A percentile compares a stretch with the other conserved stretches of the same genome.
Evolutionary conservation across 345 rosid genomes (phyloP).

Genomic region (Pseudoturritis turrita): DNA sequence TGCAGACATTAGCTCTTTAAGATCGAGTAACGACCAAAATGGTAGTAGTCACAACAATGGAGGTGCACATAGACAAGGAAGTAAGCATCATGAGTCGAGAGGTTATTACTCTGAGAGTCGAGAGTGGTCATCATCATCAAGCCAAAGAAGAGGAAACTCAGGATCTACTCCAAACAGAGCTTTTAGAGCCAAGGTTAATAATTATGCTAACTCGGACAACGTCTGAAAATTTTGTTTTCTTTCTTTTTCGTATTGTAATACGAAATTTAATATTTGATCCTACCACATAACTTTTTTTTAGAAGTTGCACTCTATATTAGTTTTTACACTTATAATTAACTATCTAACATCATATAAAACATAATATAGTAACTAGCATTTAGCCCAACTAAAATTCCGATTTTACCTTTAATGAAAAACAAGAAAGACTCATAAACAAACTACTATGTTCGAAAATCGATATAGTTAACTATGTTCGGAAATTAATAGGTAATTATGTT

Average conservation of each 20-base stretch:
- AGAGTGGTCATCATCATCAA: conserved; percentile 29
- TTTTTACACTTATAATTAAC: too few relatives aligned
- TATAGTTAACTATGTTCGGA: too few relatives aligned
- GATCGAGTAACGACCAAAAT: neutral
- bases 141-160: conserved; percentile 28
- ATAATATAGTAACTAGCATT: too few relatives aligned
- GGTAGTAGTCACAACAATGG: neutral
- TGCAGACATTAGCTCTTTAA: neutral
- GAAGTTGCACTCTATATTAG: too few relatives aligned
- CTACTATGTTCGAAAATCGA: too few relatives aligned
- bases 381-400: too few relatives aligned
- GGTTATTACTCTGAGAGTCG: conserved; percentile 9
- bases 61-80: neutral
- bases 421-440: too few relatives aligned
- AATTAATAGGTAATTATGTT: too few relatives aligned
- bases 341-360: too few relatives aligned
- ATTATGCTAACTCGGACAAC: conserved; percentile 4
- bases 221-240: neutral
- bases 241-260: neutral
- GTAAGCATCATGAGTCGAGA: conserved; percentile 1
- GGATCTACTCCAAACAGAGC: neutral
- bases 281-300: too few relatives aligned
- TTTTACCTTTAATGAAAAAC: too few relatives aligned
- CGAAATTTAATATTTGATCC: neutral
- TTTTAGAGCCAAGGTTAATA: neutral